Base-by-base conservation (phyloP, 202 grass and related monocot genomes). In the Carex arenaria region DNA sequence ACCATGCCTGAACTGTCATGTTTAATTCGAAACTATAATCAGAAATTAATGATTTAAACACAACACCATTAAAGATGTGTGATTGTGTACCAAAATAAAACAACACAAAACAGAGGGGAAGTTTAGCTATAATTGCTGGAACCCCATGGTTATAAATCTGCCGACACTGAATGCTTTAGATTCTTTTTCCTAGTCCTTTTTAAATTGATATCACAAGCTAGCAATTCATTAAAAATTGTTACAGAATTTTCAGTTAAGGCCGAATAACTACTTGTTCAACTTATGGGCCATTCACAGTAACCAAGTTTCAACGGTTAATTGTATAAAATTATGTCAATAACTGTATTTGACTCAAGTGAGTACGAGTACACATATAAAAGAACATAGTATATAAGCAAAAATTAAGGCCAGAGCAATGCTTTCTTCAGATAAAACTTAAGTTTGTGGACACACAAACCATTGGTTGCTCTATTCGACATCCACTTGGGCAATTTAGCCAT, bases 1-100 rank as follows among this genome's bases (percentile, higher is more conserved):
- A 83, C 90, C 95, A 85, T 85, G 87, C 11, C 87, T 86, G 26
- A 98, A 98, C 95, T 93, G 89, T 93, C 87, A 43, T 79, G 57
- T 61, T 77, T 64, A 56, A 71, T 18, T 84, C 18, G 82, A 31
- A 78, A 40, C 54, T 38, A 59, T 78, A 18, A 78, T 78, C 31
- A 60, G 31, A 60, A 72, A 22, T 72, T 40, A 17, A 19, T 40
- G 2, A 78, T 38, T 38, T n/a, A 75, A 75, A 55, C 17, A 38
- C 53, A 56, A 78, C 17, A 74, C 30, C 31, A 34, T 75, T 10
- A 78, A 47, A 71, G 36, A 71, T 47, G 20, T 63, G 61, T 12
- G 36, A 38, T 22, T 18, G 32, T 42, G 32, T 68, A 68, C 65
- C 64, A 36, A 68, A 67, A 40, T 67, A 68, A 68, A 40, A n/a